Evolutionary conservation across 192 early-diverging fungal species (phyloP).

Genomic region (Coemansia furcata): DNA sequence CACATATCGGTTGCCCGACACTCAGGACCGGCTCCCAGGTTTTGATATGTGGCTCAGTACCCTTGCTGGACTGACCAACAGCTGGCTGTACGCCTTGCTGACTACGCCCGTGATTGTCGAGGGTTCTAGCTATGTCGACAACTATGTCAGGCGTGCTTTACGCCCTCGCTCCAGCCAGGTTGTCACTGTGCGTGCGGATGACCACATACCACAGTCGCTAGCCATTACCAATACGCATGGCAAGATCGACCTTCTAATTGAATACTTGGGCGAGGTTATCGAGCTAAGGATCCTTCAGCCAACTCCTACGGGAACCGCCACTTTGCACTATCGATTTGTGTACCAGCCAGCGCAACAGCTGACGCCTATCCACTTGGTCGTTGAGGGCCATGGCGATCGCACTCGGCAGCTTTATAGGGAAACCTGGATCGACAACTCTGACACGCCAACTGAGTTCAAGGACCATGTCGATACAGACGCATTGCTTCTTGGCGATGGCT

Average conservation of each 20-base stretch:
- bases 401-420: conserved; percentile 4
- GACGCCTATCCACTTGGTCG: conserved; percentile 18
- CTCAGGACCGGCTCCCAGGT: conserved; percentile 5
- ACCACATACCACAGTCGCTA: neutral
- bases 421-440: conserved; percentile 13
- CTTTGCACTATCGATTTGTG: conserved; percentile 15
- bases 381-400: neutral
- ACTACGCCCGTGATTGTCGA: conserved; percentile 73
- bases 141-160: conserved; percentile 59
- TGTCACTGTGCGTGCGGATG: conserved; percentile 7
- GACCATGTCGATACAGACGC: neutral
- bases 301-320: conserved; percentile 37
- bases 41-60: conserved; percentile 59
- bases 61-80: conserved; percentile 64
- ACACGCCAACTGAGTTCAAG: neutral
- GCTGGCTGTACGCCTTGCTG: conserved; percentile 82
- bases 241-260: conserved; percentile 76
- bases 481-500: neutral
- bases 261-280: conserved; percentile 67
- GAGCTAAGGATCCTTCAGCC: conserved; percentile 48
- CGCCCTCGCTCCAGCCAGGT: conserved; percentile 58
- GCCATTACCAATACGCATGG: conserved; percentile 37
- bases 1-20: conserved; percentile 1
- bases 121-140: conserved; percentile 61
- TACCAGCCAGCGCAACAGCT: conserved; percentile 3